Evolutionary conservation across 2,329 filamentous ascomycete species (phyloP).

Genomic region (Nemania serpens): DNA sequence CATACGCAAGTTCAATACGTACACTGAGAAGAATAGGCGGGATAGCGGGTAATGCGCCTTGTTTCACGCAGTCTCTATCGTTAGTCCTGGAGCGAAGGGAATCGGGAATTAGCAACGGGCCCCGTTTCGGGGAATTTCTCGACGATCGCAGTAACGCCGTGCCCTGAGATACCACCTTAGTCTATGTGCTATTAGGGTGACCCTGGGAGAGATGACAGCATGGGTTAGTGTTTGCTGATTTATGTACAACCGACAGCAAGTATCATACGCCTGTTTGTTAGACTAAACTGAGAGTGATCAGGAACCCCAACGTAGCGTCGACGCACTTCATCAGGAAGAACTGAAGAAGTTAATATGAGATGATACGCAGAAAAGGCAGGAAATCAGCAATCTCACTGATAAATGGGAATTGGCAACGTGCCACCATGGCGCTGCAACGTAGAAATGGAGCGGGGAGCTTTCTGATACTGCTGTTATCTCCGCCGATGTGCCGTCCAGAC

Average conservation of each 20-base stretch:
- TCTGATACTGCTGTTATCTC: background rate
- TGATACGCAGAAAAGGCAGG: constrained; percentile 22
- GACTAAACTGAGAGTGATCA: constrained; percentile 8
- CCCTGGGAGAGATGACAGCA: background rate
- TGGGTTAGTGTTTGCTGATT: constrained; percentile 1
- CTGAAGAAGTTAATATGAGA: constrained; percentile 13
- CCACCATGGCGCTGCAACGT: background rate
- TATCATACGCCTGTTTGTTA: constrained; percentile 2
- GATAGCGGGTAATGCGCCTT: constrained; percentile 23
- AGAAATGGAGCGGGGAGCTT: background rate
- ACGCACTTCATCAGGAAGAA: constrained; percentile 27
- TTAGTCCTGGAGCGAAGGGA: constrained; percentile 16
- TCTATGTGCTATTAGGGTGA: background rate
- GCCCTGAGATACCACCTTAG: constrained; percentile 16
- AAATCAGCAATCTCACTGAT: no score
- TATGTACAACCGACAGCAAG: constrained; percentile 1
- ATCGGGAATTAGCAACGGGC: constrained; percentile 26
- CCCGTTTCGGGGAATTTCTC: constrained; percentile 17
- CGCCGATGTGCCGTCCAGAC: background rate
- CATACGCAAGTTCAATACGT: constrained; percentile 12
- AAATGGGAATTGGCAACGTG: constrained; percentile 2
- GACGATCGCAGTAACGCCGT: constrained; percentile 27
- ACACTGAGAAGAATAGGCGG: constrained; percentile 26
- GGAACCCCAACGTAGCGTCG: constrained; percentile 11
- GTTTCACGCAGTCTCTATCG: constrained; percentile 24